Evolutionary conservation across 1,284 basidiomycete species (phyloP).

Genomic region (Sutorius eximius): DNA sequence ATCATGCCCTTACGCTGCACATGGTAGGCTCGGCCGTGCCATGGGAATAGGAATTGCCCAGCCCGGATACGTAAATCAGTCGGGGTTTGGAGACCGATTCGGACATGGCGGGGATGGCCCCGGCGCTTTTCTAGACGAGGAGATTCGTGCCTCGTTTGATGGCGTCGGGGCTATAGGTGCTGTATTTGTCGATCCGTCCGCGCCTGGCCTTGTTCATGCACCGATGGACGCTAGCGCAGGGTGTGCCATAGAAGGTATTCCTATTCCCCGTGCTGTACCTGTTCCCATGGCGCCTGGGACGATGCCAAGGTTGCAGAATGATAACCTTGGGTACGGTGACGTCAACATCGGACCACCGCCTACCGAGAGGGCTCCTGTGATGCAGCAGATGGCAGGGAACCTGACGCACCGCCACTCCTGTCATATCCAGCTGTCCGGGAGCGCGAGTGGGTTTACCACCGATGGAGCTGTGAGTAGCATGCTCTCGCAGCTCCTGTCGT

Average conservation of each 20-base stretch:
- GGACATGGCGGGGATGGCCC: background rate
- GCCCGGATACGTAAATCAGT: background rate
- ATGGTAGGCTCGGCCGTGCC: background rate
- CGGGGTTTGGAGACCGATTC: conserved; percentile 3
- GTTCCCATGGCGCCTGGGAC: conserved; percentile 5
- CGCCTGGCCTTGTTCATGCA: background rate
- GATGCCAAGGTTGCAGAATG: background rate
- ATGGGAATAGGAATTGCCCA: background rate
- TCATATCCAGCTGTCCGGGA: background rate
- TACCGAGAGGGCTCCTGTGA: background rate
- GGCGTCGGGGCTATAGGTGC: background rate
- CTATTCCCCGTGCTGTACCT: conserved; percentile 8
- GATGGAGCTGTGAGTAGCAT: conserved; percentile 12
- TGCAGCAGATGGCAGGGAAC: background rate
- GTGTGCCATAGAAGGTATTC: conserved; percentile 5
- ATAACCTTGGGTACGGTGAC: background rate
- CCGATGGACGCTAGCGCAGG: background rate
- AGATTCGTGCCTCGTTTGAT: conserved; percentile 24
- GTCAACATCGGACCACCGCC: background rate
- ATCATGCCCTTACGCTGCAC: background rate
- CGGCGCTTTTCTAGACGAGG: conserved; percentile 21
- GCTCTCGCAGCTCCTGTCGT: background rate
- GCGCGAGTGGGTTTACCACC: background rate
- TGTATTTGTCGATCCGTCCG: background rate
- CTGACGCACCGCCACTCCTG: background rate